Evolutionary conservation across 2,329 filamentous ascomycete species (phyloP).

Genomic region (Penicillium sp.): DNA sequence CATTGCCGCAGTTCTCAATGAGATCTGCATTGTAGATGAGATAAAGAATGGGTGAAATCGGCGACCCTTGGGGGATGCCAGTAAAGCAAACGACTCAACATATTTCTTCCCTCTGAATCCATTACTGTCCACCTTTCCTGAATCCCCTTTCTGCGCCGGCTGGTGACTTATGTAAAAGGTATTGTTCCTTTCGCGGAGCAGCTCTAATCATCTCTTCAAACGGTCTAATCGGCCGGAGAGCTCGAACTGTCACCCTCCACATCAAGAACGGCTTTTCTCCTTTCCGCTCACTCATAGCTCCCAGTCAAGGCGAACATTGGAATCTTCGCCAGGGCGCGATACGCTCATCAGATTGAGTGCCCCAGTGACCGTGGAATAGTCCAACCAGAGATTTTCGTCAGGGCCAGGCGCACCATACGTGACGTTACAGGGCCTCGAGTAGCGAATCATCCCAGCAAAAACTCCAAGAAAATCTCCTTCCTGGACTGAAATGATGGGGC

Average conservation of each 20-base stretch:
- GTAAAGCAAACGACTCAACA: too few species aligned
- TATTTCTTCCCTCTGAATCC: too few species aligned
- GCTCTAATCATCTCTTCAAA: conserved; percentile 4
- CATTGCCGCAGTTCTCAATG: too few species aligned
- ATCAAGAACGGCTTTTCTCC: neutral
- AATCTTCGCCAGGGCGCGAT: neutral
- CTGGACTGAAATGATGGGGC: too few species aligned
- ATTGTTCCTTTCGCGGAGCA: conserved; percentile 3
- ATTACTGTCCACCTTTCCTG: too few species aligned
- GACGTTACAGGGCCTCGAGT: neutral
- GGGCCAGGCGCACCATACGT: conserved; percentile 5
- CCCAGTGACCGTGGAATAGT: conserved; percentile 9
- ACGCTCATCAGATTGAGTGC: conserved; percentile 1
- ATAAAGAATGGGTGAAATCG: too few species aligned
- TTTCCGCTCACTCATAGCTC: neutral
- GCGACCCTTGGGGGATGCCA: too few species aligned
- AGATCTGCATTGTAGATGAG: too few species aligned
- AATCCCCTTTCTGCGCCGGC: neutral
- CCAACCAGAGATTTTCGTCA: conserved; percentile 8
- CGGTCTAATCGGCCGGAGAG: neutral
- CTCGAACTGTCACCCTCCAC: conserved; percentile 2
- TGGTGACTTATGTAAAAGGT: neutral
- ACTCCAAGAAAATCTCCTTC: too few species aligned
- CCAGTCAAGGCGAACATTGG: conserved; percentile 5
- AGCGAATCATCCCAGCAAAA: too few species aligned